Evolutionary conservation across 1,139 yeast genomes (phyloP).

Genomic region (Taphrina wiesneri): DNA sequence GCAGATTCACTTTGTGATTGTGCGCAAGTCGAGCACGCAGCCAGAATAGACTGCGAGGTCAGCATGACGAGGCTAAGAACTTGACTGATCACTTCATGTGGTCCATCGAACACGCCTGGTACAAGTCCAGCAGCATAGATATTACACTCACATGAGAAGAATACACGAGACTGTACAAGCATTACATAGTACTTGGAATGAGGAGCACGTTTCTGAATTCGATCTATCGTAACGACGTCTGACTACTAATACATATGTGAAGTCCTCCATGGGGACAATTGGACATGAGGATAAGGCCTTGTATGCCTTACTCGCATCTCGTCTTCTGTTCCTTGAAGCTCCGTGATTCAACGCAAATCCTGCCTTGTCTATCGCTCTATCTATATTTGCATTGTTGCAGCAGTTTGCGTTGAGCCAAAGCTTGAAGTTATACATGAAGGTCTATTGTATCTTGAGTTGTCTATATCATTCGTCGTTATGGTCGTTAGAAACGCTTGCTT

Average conservation of each 20-base stretch:
- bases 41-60: no score
- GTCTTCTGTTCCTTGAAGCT: not conserved
- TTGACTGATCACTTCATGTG: no score
- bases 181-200: no score
- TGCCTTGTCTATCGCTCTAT: conserved; percentile 1
- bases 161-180: no score
- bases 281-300: conserved; percentile 2
- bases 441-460: conserved; percentile 9
- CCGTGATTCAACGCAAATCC: not conserved
- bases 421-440: conserved; percentile 9
- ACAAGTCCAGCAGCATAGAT: no score
- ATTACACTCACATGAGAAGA: no score
- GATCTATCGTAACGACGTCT: conserved; percentile 11
- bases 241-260: conserved; percentile 9
- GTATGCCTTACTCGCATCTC: not conserved
- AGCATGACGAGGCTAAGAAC: no score
- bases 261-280: conserved; percentile 11
- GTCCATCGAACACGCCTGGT: no score
- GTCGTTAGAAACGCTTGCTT: conserved; percentile 22
- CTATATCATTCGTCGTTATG: conserved; percentile 8
- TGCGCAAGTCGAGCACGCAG: no score
- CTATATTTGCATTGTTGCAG: not conserved
- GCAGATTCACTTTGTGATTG: no score
- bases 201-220: conserved; percentile 4
- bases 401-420: conserved; percentile 14